Conservation (phyloP, 2,329 filamentous ascomycete genomes). For the Daldinia eschscholtzii region DNA sequence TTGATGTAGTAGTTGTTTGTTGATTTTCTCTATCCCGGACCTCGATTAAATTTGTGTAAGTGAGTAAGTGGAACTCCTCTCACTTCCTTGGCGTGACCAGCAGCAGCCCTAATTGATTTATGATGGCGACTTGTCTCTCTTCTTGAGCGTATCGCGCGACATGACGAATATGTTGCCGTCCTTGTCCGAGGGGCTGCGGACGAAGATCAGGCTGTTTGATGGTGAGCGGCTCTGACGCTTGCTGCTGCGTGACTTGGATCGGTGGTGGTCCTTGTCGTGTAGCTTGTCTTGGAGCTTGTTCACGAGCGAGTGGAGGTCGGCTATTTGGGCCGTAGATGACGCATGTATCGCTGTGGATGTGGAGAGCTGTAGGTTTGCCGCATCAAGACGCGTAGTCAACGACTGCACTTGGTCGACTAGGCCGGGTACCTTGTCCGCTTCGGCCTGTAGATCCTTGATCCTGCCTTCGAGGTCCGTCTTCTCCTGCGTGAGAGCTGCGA, state of each 20-base stretch:
- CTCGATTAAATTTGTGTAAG: constrained; percentile 8
- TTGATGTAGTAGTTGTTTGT: not conserved
- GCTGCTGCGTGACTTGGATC: constrained; percentile 46
- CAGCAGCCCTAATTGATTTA: constrained; percentile 16
- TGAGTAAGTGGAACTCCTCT: constrained; percentile 1
- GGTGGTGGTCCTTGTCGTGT: constrained; percentile 3
- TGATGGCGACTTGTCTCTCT: constrained; percentile 41
- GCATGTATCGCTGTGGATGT: constrained; percentile 25
- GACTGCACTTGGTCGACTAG: constrained; percentile 45
- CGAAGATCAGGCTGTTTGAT: constrained; percentile 47
- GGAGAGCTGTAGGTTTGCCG: constrained; percentile 32
- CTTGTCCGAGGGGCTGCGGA: constrained; percentile 46
- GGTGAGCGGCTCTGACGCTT: constrained; percentile 49
- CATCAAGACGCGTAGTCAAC: constrained; percentile 35
- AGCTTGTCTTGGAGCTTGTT: constrained; percentile 32
- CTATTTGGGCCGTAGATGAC: constrained; percentile 33
- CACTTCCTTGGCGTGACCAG: constrained; percentile 11
- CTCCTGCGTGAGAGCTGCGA: constrained; percentile 34
- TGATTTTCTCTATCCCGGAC: constrained; percentile 20
- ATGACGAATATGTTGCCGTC: constrained; percentile 46
- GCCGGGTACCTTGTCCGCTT: constrained; percentile 45
- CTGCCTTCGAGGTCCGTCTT: constrained; percentile 46
- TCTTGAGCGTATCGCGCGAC: constrained; percentile 48
- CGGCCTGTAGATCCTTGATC: constrained; percentile 41
- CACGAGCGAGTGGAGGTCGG: constrained; percentile 40